Conservation (phyloP, 495 filamentous ascomycete genomes). For the Chaetomium cochliodes region DNA sequence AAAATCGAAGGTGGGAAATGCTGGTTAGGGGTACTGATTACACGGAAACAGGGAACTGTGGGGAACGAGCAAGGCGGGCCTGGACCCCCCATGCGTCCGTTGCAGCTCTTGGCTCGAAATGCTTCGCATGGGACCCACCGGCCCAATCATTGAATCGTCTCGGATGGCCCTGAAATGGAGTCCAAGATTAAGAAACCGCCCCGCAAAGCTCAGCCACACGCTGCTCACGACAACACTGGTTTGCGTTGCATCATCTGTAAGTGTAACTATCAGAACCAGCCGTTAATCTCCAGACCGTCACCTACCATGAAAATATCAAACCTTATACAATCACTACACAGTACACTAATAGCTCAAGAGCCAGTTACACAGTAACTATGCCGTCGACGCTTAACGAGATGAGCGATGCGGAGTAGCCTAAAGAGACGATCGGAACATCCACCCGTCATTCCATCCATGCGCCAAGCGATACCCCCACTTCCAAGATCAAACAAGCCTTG, state of each 20-base stretch:
- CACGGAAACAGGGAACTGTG: slow-evolving; percentile 5
- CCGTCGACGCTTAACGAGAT: neutral
- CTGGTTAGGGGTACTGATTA: neutral
- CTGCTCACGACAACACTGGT: neutral
- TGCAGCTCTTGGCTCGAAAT: slow-evolving; percentile 12
- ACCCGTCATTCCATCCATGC: slow-evolving; percentile 10
- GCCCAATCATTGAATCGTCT: slow-evolving; percentile 4
- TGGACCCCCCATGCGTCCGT: neutral
- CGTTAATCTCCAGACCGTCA: neutral
- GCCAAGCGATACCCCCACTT: neutral
- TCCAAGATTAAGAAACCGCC: neutral
- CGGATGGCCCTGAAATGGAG: neutral
- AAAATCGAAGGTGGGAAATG: slow-evolving; percentile 18
- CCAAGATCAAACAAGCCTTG: neutral
- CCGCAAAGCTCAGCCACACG: slow-evolving; percentile 4
- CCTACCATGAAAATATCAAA: no score
- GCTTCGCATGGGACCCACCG: slow-evolving; percentile 3
- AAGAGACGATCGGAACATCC: slow-evolving; percentile 9
- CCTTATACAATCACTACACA: neutral
- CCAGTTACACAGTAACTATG: no score
- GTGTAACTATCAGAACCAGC: neutral
- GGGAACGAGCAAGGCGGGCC: neutral
- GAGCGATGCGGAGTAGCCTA: slow-evolving; percentile 11
- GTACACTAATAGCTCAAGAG: no score
- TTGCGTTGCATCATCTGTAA: neutral